Conservation (phyloP, 371 early-diverging fungal genomes). For the Dichotomocladium elegans region DNA sequence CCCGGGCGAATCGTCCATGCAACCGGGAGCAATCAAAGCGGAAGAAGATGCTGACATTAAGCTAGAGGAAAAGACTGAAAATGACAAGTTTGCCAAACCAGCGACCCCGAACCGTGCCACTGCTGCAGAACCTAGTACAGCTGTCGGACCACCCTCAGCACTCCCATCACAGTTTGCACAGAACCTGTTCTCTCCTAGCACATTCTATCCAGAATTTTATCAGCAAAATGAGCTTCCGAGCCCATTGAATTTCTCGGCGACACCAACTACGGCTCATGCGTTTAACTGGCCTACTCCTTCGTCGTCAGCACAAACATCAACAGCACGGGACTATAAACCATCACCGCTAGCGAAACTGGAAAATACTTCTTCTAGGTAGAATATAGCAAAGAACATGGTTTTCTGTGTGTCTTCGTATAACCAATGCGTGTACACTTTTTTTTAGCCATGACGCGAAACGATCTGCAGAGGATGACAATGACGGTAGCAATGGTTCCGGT, state of each 20-base stretch:
- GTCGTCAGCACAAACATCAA: neutral
- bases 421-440: neutral
- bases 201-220: slow-evolving; percentile 77
- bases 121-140: slow-evolving; percentile 4
- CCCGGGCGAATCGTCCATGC: slow-evolving; percentile 24
- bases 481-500: neutral
- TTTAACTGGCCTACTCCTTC: slow-evolving; percentile 59
- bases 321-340: slow-evolving; percentile 3
- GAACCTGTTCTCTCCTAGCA: slow-evolving; percentile 72
- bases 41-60: neutral
- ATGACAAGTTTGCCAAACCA: neutral
- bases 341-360: slow-evolving; percentile 2
- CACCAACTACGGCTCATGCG: slow-evolving; percentile 53
- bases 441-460: neutral
- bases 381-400: neutral
- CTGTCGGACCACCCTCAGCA: slow-evolving; percentile 44
- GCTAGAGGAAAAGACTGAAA: neutral
- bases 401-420: no score
- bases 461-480: neutral
- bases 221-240: slow-evolving; percentile 61
- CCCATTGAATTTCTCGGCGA: slow-evolving; percentile 61
- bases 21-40: slow-evolving; percentile 2
- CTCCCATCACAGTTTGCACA: slow-evolving; percentile 73
- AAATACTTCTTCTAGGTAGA: neutral
- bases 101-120: neutral